Conservation (phyloP, 2,329 filamentous ascomycete species). For the Graphiopsis chlorocephala region DNA sequence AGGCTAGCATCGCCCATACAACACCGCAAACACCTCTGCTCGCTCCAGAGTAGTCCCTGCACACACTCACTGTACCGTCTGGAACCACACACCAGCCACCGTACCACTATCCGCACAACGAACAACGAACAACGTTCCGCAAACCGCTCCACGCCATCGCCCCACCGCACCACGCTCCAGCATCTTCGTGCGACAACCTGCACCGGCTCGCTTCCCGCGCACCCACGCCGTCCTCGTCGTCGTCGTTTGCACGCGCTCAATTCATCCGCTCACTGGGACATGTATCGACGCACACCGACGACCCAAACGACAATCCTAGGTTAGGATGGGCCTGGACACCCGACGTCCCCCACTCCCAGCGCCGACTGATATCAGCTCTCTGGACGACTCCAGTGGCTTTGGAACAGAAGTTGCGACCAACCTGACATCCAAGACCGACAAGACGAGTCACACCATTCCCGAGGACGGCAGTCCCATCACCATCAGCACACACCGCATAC, state of each 20-base stretch:
- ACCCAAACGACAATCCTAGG: conserved; percentile 5
- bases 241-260: conserved; percentile 11
- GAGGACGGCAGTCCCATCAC: conserved; percentile 90
- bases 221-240: background rate
- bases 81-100: background rate
- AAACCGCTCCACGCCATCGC: conserved; percentile 14
- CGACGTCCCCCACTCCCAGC: conserved; percentile 65
- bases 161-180: background rate
- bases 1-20: background rate
- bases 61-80: background rate
- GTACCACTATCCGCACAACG: conserved; percentile 3
- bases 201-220: conserved; percentile 6
- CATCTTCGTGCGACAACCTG: conserved; percentile 1
- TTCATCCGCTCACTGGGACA: conserved; percentile 2
- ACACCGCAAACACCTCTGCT: background rate
- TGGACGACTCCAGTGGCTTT: conserved; percentile 50
- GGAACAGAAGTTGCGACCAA: conserved; percentile 61
- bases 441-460: conserved; percentile 74
- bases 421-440: conserved; percentile 65
- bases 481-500: conserved; percentile 72
- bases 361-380: conserved; percentile 69
- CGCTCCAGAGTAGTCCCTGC: background rate
- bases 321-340: conserved; percentile 43
- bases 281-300: conserved; percentile 10
- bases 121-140: background rate